Evolutionary conservation across 164 flowering plant genomes (phyloP).

Genomic region (Pachysandra terminalis): DNA sequence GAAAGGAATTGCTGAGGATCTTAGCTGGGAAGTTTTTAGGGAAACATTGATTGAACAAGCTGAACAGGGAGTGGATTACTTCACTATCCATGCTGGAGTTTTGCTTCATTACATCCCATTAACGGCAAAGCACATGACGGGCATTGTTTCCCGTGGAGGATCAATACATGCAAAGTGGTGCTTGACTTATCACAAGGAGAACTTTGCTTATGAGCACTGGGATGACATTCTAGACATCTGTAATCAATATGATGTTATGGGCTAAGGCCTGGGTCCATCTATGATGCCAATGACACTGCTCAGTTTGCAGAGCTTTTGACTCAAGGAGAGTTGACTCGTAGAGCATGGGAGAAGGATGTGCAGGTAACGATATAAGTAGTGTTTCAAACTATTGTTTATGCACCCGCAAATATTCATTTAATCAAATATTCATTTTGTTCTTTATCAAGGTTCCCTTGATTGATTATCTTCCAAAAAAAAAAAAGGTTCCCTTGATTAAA

Average conservation of each 20-base stretch:
- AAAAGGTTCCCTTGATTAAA: too few relatives aligned
- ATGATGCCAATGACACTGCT: slow-evolving; percentile 98
- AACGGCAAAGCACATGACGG: slow-evolving; percentile 98
- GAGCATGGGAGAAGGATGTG: slow-evolving; percentile 99
- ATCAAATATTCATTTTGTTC: background rate
- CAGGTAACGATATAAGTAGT: slow-evolving; percentile 52
- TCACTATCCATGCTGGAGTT: slow-evolving; percentile 99
- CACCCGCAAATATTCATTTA: background rate
- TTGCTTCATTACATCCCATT: slow-evolving; percentile 90
- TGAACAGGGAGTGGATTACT: slow-evolving; percentile 99
- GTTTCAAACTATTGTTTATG: too few relatives aligned
- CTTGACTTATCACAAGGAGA: slow-evolving; percentile 94
- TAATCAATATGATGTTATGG: slow-evolving; percentile 97
- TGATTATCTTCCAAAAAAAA: too few relatives aligned
- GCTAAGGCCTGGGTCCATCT: slow-evolving; percentile 94
- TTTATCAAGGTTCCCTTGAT: background rate
- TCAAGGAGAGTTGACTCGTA: slow-evolving; percentile 95
- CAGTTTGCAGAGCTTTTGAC: slow-evolving; percentile 99
- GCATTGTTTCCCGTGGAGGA: slow-evolving; percentile 99
- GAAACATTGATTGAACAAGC: slow-evolving; percentile 98
- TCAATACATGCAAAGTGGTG: slow-evolving; percentile 99
- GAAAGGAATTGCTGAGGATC: slow-evolving; percentile 91
- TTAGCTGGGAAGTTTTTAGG: slow-evolving; percentile 92
- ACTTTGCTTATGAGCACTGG: slow-evolving; percentile 99
- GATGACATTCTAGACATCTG: slow-evolving; percentile 98